phyloP scores from a whole-genome alignment of 2,329 filamentous ascomycete species.

The Ophiognomonia clavigignenti-juglandacearum region DNA sequence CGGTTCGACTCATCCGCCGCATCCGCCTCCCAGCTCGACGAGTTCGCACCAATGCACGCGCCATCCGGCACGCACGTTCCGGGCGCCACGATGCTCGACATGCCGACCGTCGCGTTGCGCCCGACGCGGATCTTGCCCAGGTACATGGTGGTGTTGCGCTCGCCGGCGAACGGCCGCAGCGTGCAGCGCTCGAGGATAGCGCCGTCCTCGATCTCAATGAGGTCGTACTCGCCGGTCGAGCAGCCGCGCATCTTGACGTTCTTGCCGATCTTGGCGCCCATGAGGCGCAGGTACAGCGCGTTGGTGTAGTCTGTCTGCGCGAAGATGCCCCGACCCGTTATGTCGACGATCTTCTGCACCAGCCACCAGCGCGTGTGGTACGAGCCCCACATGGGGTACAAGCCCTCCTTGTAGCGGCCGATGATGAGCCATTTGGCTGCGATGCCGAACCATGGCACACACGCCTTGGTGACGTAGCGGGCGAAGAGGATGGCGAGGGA shows the following conservation, averaged over 20 bases:
- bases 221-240: slow-evolving; percentile 50
- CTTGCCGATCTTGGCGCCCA: slow-evolving; percentile 49
- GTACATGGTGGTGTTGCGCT: slow-evolving; percentile 55
- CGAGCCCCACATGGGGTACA: slow-evolving; percentile 55
- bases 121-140: slow-evolving; percentile 47
- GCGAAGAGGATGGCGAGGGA: slow-evolving; percentile 39
- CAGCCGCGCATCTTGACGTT: slow-evolving; percentile 42
- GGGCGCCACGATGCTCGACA: slow-evolving; percentile 44
- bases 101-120: slow-evolving; percentile 39
- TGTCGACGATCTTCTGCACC: slow-evolving; percentile 45
- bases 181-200: slow-evolving; percentile 42
- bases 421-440: slow-evolving; percentile 50
- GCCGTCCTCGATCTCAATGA: slow-evolving; percentile 48
- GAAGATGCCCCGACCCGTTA: slow-evolving; percentile 45
- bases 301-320: slow-evolving; percentile 32
- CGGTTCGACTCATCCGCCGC: slow-evolving; percentile 44
- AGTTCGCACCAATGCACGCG: slow-evolving; percentile 51
- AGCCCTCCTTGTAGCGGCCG: slow-evolving; percentile 45
- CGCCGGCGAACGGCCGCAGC: slow-evolving; percentile 48
- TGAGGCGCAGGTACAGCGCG: slow-evolving; percentile 42
- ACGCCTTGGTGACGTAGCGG: slow-evolving; percentile 31
- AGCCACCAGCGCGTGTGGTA: slow-evolving; percentile 58
- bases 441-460: slow-evolving; percentile 44
- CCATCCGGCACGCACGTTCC: slow-evolving; percentile 42
- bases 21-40: slow-evolving; percentile 50